Base-by-base conservation (phyloP, 768 basidiomycete species). In the Vishniacozyma victoriae region DNA sequence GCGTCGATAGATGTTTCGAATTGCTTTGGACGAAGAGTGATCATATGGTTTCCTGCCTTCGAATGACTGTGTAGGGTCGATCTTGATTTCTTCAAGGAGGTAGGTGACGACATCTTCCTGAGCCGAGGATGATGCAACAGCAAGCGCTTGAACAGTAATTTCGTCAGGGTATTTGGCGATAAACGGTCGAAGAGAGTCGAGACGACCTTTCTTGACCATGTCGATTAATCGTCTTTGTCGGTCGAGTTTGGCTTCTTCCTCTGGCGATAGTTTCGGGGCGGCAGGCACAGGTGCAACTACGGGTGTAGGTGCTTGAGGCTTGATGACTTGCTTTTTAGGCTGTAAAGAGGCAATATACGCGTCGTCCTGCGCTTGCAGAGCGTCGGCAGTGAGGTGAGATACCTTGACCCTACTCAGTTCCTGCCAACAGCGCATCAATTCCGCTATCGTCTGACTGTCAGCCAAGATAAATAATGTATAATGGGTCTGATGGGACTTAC, bases 1-100 rank as follows among this genome's bases (percentile, higher is more conserved):
- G 3, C 91, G 82, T 24, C 95, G 81, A 72, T 95, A 97, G 41
- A 88, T 78, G 67, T 95, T 85, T 13, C 95, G 82, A 1, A 87
- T 78, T 0, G 66, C 77, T 41, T 83, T 82, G 4, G 80, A 80
- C n/a, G 79, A 75, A 6, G 88, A 82, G 5, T 93, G 73, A 59
- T 97, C 89, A 72, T 95, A 99, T 1, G 93, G 87, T 0, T 83
- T 83, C 46, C 82, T 80, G 9, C 45, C 31, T 16, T 70, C 62
- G 36, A 75, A 35, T 25, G 55, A 43, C 24, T 29, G 44, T 1
- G 87, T 92, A 1, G 93, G 93, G 72, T 96, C 83, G 0, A 87
- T 86, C 16, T 72, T 78, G 16, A 78, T 75, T 23, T 87, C 85
- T 49, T 86, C 84, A 3, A 97, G 75, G 4, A 97, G 68, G 82